Conservation (phyloP, 805 yeast species). For the Suhomyces prunicola region DNA sequence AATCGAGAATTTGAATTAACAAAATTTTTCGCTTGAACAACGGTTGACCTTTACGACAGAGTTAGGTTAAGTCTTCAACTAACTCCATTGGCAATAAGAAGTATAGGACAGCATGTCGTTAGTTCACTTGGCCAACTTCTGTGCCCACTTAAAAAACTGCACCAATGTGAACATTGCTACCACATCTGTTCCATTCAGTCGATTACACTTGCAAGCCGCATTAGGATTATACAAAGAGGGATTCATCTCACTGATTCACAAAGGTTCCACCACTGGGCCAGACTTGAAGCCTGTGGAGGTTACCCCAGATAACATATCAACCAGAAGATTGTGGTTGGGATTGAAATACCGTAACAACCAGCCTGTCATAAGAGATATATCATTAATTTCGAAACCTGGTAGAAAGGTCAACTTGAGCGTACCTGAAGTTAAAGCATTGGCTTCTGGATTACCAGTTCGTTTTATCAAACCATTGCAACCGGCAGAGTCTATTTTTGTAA, state of each 20-base stretch:
- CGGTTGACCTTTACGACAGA: neutral
- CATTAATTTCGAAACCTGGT: slow-evolving; percentile 81
- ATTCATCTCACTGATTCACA: slow-evolving; percentile 75
- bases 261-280: slow-evolving; percentile 84
- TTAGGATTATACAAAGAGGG: slow-evolving; percentile 88
- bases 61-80: neutral
- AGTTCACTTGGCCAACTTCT: slow-evolving; percentile 76
- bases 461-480: slow-evolving; percentile 79
- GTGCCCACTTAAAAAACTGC: slow-evolving; percentile 88
- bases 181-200: slow-evolving; percentile 80
- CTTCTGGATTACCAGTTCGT: slow-evolving; percentile 73
- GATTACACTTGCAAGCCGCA: slow-evolving; percentile 79
- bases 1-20: neutral
- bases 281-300: slow-evolving; percentile 70
- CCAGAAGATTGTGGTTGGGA: slow-evolving; percentile 88
- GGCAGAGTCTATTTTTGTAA: slow-evolving; percentile 80
- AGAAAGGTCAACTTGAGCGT: slow-evolving; percentile 62
- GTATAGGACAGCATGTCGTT: slow-evolving; percentile 59
- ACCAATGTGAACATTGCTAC: slow-evolving; percentile 67
- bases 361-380: slow-evolving; percentile 71
- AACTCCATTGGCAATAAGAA: neutral
- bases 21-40: neutral
- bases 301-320: slow-evolving; percentile 81
- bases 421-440: slow-evolving; percentile 66
- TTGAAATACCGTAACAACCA: slow-evolving; percentile 79